Evolutionary conservation across 164 flowering plant species (phyloP).

Genomic region (Tetrastigma voinierianum): DNA sequence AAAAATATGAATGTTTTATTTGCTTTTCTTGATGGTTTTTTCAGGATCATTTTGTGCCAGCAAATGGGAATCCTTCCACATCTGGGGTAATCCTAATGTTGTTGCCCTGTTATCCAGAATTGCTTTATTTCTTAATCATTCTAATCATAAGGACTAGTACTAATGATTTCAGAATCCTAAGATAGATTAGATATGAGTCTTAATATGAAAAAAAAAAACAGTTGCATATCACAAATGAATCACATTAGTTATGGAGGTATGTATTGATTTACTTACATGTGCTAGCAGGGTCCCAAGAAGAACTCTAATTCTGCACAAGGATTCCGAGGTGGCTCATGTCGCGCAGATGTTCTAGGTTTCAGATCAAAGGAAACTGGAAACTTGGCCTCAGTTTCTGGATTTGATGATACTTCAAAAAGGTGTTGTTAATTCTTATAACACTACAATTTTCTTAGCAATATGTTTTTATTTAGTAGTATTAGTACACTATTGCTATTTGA

Average conservation of each 20-base stretch:
- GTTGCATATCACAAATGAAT: neutral
- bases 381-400: neutral
- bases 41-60: constrained; percentile 4
- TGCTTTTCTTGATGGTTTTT: neutral
- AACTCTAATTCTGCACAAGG: too few relatives aligned
- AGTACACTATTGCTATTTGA: too few relatives aligned
- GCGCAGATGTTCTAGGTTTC: too few relatives aligned
- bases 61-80: constrained; percentile 2
- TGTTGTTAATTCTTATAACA: neutral
- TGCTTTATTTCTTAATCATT: neutral
- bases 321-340: too few relatives aligned
- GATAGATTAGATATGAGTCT: neutral
- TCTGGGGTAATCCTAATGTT: neutral
- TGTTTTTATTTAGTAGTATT: too few relatives aligned
- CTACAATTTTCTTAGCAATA: too few relatives aligned
- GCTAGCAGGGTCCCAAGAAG: too few relatives aligned
- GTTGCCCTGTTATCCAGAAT: neutral
- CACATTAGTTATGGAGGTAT: too few relatives aligned
- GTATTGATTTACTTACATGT: too few relatives aligned
- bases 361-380: neutral
- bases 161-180: neutral
- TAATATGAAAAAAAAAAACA: neutral
- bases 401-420: constrained; percentile 6
- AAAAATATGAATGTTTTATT: neutral
- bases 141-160: neutral